These are phyloP conservation scores for Nakazawaea ernobii DNA, from an alignment of 805 yeast genomes.

Conservation along the genomic window DNA sequence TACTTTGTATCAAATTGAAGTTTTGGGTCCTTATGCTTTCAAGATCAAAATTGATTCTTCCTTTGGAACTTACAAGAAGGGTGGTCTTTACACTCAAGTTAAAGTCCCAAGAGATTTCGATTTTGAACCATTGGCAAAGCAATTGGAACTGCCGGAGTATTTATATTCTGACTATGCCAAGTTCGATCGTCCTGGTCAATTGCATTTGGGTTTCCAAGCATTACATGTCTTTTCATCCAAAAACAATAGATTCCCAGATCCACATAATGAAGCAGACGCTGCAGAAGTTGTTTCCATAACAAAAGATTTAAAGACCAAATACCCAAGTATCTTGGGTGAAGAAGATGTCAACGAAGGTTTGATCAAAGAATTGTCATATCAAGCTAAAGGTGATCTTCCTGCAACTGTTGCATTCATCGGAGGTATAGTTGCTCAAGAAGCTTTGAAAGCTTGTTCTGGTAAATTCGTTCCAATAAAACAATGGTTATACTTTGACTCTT, in stretches of 20 bases:
- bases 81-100: constrained; percentile 91
- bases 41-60: constrained; percentile 52
- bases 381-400: constrained; percentile 89
- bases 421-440: constrained; percentile 95
- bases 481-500: constrained; percentile 87
- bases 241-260: constrained; percentile 65
- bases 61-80: constrained; percentile 64
- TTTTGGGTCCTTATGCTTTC: constrained; percentile 93
- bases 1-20: constrained; percentile 67
- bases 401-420: constrained; percentile 87
- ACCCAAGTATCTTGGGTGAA: constrained; percentile 51
- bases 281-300: constrained; percentile 55
- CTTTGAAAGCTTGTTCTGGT: constrained; percentile 89
- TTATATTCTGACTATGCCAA: constrained; percentile 86
- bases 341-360: constrained; percentile 59
- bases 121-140: constrained; percentile 61
- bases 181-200: constrained; percentile 85
- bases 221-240: constrained; percentile 68
- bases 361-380: constrained; percentile 69
- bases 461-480: constrained; percentile 93
- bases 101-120: constrained; percentile 66
- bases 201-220: constrained; percentile 90
- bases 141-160: constrained; percentile 73
- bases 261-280: constrained; percentile 73
- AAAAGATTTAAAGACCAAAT: constrained; percentile 50